Percentiles rank a stretch among this genome's conserved stretches.
Evolutionary conservation across 441 rosid species (phyloP).

Genomic region (Bocquillonia castaneifolia): DNA sequence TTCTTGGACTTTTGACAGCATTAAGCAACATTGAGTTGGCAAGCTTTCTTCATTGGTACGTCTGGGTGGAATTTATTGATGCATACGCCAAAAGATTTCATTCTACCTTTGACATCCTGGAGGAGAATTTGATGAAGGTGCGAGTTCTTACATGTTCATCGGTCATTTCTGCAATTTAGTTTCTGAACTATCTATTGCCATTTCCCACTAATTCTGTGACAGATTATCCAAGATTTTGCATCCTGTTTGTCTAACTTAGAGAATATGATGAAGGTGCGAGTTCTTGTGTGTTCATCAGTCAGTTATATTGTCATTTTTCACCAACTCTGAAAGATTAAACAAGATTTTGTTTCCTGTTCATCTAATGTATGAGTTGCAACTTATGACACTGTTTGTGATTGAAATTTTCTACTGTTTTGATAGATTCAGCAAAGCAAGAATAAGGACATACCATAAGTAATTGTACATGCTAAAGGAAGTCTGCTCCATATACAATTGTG

Average conservation of each 20-base stretch:
- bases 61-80: conserved; percentile 85
- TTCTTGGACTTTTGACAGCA: conserved; percentile 49
- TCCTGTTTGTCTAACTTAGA: conserved; percentile 20
- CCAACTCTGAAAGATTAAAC: neutral
- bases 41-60: conserved; percentile 96
- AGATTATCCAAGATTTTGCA: neutral
- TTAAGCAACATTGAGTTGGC: conserved; percentile 82
- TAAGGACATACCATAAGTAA: neutral
- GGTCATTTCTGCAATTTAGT: conserved; percentile 7
- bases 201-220: neutral
- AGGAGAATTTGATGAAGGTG: conserved; percentile 79
- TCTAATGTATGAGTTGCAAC: conserved; percentile 3
- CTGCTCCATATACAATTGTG: neutral
- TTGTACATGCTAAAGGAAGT: neutral
- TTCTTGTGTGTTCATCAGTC: neutral
- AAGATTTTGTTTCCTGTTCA: neutral
- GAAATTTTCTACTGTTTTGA: neutral
- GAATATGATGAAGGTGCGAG: conserved; percentile 68
- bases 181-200: neutral
- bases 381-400: neutral
- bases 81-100: conserved; percentile 73
- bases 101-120: conserved; percentile 69
- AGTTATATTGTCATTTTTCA: neutral
- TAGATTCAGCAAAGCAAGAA: no score
- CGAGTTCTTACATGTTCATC: conserved; percentile 17